These are phyloP conservation scores for Colletotrichum shisoi DNA, from an alignment of 2,329 filamentous ascomycete genomes.

Conservation along the genomic window DNA sequence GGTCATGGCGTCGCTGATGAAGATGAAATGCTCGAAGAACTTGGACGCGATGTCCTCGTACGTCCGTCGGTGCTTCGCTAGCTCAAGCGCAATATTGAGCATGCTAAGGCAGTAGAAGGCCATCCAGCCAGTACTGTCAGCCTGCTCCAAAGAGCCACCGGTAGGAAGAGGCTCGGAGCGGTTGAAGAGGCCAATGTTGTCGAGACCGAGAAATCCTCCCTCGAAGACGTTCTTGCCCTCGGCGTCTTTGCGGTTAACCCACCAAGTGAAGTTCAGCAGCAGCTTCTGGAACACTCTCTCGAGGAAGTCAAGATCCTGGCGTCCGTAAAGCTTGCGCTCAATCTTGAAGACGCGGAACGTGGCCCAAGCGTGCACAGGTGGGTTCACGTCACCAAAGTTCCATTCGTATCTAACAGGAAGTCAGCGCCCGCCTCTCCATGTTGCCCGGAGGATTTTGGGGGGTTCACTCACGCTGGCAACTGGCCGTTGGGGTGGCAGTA, in stretches of 20 bases:
- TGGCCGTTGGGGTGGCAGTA: slow-evolving; percentile 99
- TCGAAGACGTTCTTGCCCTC: slow-evolving; percentile 98
- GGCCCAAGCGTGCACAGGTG: slow-evolving; percentile 94
- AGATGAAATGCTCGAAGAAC: slow-evolving; percentile 98
- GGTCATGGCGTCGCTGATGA: slow-evolving; percentile 97
- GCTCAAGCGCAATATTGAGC: slow-evolving; percentile 94
- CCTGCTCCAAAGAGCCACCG: slow-evolving; percentile 91
- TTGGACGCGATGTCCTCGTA: slow-evolving; percentile 98
- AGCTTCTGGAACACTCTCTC: slow-evolving; percentile 97
- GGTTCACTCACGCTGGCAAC: slow-evolving; percentile 74
- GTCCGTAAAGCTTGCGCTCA: slow-evolving; percentile 94
- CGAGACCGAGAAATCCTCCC: slow-evolving; percentile 90
- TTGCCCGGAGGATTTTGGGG: background rate
- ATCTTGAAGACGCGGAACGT: slow-evolving; percentile 98
- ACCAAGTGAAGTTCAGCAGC: slow-evolving; percentile 97
- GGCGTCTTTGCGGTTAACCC: slow-evolving; percentile 95
- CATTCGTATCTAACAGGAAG: slow-evolving; percentile 71
- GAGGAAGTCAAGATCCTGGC: slow-evolving; percentile 92
- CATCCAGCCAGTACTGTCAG: slow-evolving; percentile 99
- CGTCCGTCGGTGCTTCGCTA: slow-evolving; percentile 91
- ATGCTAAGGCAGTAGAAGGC: slow-evolving; percentile 96
- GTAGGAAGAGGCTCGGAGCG: slow-evolving; percentile 94
- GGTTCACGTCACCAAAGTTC: slow-evolving; percentile 98
- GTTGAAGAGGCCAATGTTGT: slow-evolving; percentile 98
- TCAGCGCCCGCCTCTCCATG: slow-evolving; percentile 37